Evolutionary conservation across 345 rosid species (phyloP), one percentile per base, ranked within the genome.

Genomic region (Citrus glauca): DNA sequence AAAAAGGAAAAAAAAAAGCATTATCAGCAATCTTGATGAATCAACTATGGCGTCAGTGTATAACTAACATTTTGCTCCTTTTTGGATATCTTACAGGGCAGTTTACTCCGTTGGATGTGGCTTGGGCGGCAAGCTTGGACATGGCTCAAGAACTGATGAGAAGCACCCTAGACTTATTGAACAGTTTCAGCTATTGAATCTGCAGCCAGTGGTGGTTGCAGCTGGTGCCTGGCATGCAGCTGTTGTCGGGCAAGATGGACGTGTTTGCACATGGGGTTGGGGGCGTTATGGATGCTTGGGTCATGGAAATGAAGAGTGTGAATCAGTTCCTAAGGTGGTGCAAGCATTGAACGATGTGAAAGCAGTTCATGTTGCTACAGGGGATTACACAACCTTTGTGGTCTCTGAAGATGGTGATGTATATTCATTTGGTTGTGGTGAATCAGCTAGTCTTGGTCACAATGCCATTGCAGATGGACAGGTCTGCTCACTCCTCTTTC

Each of bases 141-240:
- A 94, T 71, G 98, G 98, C 45, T 80, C 90, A 78, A 84, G 82
- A 81, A 85, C 85, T 13, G 90, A 87, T 78, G 98, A 94, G 88
- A 96, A 90, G 87, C 71, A 92, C 79, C 99, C 99, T 66, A 92
- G 98, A 38, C 76, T 91, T 78, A 94, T 96, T 22, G 93, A 94
- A 85, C 91, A 94, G 79, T 90, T 96, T 74, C 89, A 83, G 83
- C 77, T 66, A 42, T 79, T 94, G 78, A 94, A 89, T 78, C 89
- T 96, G 79, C 94, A 96, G 72, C 99, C 99, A 6, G 74, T 84
- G 80, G 97, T 94, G 78, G 90, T 96, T 73, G 89, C 99, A 33
- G 98, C 99, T 14, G 99, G 98, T 74, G 92, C 95, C 72, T 96
- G 99, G 99, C 98, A 96, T 84, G 97, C 99, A 37, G 99, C 99